phyloP scores from a whole-genome alignment of 2,329 filamentous ascomycete species.

The Exophiala phaeomuriformis region DNA sequence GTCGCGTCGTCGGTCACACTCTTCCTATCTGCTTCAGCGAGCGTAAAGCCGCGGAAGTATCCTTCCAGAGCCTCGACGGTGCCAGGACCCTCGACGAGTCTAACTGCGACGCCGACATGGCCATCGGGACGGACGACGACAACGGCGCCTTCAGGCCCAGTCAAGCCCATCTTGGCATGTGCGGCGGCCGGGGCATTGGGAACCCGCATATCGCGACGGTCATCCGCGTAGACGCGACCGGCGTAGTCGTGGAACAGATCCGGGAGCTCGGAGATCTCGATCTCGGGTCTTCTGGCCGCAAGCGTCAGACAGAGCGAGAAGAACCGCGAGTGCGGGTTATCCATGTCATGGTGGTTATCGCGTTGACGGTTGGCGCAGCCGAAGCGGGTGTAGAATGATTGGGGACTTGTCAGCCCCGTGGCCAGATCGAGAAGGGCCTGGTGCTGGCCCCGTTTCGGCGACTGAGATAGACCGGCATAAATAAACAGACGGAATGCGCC shows the following conservation, averaged over 20 bases:
- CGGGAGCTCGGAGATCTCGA: constrained; percentile 70
- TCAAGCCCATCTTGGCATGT: constrained; percentile 77
- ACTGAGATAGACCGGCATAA: constrained; percentile 64
- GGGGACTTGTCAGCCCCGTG: constrained; percentile 54
- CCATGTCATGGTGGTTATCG: constrained; percentile 68
- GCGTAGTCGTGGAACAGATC: constrained; percentile 64
- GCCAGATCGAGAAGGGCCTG: constrained; percentile 64
- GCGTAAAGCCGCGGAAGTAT: constrained; percentile 53
- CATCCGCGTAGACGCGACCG: constrained; percentile 80
- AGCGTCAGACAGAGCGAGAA: constrained; percentile 74
- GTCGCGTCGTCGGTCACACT: neutral
- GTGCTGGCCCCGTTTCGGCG: constrained; percentile 41
- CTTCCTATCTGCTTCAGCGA: neutral
- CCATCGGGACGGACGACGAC: constrained; percentile 82
- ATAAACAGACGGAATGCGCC: constrained; percentile 81
- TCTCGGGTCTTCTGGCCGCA: constrained; percentile 56
- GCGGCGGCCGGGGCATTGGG: constrained; percentile 64
- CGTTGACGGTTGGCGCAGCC: constrained; percentile 41
- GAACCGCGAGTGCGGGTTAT: constrained; percentile 79
- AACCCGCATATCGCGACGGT: constrained; percentile 64
- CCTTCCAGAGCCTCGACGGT: constrained; percentile 75
- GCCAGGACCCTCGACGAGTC: constrained; percentile 65
- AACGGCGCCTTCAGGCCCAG: constrained; percentile 53
- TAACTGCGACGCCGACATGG: constrained; percentile 71
- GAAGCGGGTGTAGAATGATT: constrained; percentile 63